These are phyloP conservation scores for Pyrus pyrifolia DNA, from an alignment of 306 rosid species.

Conservation along the genomic window DNA sequence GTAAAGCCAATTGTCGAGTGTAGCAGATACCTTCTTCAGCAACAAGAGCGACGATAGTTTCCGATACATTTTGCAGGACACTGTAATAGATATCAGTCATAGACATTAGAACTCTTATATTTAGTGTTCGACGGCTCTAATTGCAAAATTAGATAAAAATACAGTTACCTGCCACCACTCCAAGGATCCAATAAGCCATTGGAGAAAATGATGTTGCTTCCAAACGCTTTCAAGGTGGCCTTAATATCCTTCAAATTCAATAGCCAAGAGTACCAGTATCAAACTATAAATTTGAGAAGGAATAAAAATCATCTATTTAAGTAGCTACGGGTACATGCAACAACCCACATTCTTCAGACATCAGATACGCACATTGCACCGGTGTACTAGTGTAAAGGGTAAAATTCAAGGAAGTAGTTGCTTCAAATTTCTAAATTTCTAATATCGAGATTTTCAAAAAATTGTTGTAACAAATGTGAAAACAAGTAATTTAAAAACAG, in stretches of 20 bases:
- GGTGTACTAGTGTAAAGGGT: not conserved
- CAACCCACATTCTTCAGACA: no score
- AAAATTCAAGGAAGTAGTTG: not conserved
- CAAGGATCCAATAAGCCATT: conserved; percentile 85
- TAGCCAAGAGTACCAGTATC: not conserved
- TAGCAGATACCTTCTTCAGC: conserved; percentile 59
- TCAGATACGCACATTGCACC: no score
- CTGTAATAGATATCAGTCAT: conserved; percentile 39
- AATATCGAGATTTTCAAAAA: not conserved
- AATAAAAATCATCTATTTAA: not conserved
- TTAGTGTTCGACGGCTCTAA: not conserved
- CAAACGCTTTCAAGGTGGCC: conserved; percentile 45
- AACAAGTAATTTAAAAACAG: not conserved
- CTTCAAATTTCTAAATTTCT: not conserved
- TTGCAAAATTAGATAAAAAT: conserved; percentile 3
- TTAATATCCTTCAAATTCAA: conserved; percentile 43
- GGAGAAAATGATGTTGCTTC: conserved; percentile 84
- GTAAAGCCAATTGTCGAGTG: conserved; percentile 1
- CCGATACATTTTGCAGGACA: conserved; percentile 65
- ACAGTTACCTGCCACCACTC: conserved; percentile 82
- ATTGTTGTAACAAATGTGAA: not conserved
- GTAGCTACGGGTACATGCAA: not conserved
- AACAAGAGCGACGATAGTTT: conserved; percentile 61
- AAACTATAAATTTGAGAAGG: conserved; percentile 4
- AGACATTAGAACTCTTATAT: not conserved